These are phyloP conservation scores for Vigna unguiculata DNA, from an alignment of 306 rosid species.

Conservation along the genomic window DNA sequence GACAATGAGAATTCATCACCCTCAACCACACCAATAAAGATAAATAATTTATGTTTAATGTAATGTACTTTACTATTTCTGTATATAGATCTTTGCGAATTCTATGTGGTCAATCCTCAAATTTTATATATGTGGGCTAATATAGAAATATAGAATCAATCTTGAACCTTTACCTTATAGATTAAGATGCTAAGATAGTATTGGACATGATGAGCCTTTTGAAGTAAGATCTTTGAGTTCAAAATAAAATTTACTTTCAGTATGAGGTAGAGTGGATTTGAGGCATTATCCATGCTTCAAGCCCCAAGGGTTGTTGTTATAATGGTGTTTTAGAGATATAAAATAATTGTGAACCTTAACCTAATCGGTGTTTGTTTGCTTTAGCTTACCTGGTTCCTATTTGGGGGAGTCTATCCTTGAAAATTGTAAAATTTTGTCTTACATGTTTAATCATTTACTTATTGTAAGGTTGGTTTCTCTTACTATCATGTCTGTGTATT, in stretches of 20 bases:
- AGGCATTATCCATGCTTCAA: not conserved
- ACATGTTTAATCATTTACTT: constrained; percentile 1
- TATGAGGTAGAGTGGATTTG: constrained; percentile 3
- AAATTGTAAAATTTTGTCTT: constrained; percentile 7
- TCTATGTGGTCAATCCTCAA: not conserved
- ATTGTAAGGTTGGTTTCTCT: constrained; percentile 9
- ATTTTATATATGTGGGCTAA: not conserved
- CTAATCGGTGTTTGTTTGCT: not conserved
- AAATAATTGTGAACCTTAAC: not conserved
- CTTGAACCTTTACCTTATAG: constrained; percentile 14
- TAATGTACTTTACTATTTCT: constrained; percentile 8
- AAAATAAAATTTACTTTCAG: constrained; percentile 9
- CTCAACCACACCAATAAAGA: not conserved
- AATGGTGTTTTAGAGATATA: not conserved
- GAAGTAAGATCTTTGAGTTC: not conserved
- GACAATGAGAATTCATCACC: constrained; percentile 18
- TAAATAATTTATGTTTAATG: constrained; percentile 13
- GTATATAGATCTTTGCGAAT: constrained; percentile 13
- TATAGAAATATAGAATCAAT: not conserved
- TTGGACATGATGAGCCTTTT: constrained; percentile 8
- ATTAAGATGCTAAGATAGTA: not conserved
- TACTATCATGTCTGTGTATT: not conserved
- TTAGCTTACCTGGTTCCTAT: not conserved
- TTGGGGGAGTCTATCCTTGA: constrained; percentile 2
- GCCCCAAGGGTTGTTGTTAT: not conserved